phyloP scores from a whole-genome alignment of 2,329 filamentous ascomycete genomes.

The Epicoccum sorghinum region DNA sequence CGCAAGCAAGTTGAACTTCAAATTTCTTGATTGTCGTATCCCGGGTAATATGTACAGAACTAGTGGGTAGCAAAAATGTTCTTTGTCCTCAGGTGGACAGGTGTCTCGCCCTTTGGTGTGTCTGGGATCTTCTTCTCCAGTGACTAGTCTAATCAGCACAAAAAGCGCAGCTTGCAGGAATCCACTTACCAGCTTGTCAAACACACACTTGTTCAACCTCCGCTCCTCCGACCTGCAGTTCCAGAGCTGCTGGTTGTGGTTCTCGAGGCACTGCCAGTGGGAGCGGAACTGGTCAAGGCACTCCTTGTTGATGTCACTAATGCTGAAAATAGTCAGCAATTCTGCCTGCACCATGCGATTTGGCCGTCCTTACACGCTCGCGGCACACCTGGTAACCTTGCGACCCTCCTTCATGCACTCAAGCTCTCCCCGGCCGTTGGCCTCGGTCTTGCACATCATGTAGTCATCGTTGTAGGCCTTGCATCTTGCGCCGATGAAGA shows the following conservation, averaged over 20 bases:
- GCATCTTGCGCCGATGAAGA: constrained; percentile 97
- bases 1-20: neutral
- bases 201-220: constrained; percentile 93
- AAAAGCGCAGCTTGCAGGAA: neutral
- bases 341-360: neutral
- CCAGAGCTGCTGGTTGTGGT: constrained; percentile 98
- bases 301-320: constrained; percentile 95
- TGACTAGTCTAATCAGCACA: constrained; percentile 45
- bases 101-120: constrained; percentile 55
- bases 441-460: constrained; percentile 99
- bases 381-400: constrained; percentile 94
- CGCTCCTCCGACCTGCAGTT: constrained; percentile 89
- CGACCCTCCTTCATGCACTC: constrained; percentile 96
- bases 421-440: constrained; percentile 86
- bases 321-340: constrained; percentile 56
- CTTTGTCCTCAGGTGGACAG: constrained; percentile 56
- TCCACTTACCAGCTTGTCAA: constrained; percentile 84
- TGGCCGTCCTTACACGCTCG: constrained; percentile 74
- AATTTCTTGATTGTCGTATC: constrained; percentile 26
- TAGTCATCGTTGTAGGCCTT: constrained; percentile 97
- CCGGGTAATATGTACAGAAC: constrained; percentile 40
- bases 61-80: constrained; percentile 50
- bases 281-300: constrained; percentile 89
- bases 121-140: constrained; percentile 60
- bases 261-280: constrained; percentile 95